Percentiles rank a stretch among this genome's conserved stretches.
phyloP scores from a whole-genome alignment of 805 yeast genomes.

The Metschnikowia picachoensis region DNA sequence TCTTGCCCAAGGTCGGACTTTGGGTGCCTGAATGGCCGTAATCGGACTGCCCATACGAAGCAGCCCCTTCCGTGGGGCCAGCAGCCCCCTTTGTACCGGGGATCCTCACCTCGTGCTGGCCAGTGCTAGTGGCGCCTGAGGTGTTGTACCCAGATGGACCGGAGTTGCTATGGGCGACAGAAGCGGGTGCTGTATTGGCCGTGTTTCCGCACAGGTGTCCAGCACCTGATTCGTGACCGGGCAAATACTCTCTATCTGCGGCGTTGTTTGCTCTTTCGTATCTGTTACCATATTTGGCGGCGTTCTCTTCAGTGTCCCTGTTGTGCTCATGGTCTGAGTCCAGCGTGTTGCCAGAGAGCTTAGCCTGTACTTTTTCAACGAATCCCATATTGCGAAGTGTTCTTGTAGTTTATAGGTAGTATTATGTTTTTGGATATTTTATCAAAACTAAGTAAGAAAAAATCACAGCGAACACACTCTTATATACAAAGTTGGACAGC shows the following conservation, averaged over 20 bases:
- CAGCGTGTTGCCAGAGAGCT: slow-evolving; percentile 27
- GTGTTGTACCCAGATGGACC: neutral
- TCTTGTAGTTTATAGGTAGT: neutral
- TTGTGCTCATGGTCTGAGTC: slow-evolving; percentile 30
- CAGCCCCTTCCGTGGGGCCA: slow-evolving; percentile 12
- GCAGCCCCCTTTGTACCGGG: slow-evolving; percentile 11
- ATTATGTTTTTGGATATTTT: too few species aligned
- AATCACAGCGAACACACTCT: neutral
- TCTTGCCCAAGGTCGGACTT: slow-evolving; percentile 1
- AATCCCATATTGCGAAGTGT: slow-evolving; percentile 29
- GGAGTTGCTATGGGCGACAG: neutral
- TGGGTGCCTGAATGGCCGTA: slow-evolving; percentile 2
- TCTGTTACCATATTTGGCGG: slow-evolving; percentile 26
- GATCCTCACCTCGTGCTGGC: too few species aligned
- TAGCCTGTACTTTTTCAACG: slow-evolving; percentile 32
- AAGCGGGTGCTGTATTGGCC: slow-evolving; percentile 5
- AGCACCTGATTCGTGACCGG: slow-evolving; percentile 25
- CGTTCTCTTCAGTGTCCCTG: slow-evolving; percentile 25
- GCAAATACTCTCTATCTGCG: slow-evolving; percentile 14
- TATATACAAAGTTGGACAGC: slow-evolving; percentile 1
- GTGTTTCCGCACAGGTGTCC: slow-evolving; percentile 23
- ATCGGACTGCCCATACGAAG: slow-evolving; percentile 3
- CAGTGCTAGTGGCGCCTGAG: neutral
- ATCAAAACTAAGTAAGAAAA: too few species aligned
- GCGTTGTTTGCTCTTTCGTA: slow-evolving; percentile 24